Base-by-base conservation (phyloP, 768 basidiomycete genomes). In the Steccherinum ochraceum region DNA sequence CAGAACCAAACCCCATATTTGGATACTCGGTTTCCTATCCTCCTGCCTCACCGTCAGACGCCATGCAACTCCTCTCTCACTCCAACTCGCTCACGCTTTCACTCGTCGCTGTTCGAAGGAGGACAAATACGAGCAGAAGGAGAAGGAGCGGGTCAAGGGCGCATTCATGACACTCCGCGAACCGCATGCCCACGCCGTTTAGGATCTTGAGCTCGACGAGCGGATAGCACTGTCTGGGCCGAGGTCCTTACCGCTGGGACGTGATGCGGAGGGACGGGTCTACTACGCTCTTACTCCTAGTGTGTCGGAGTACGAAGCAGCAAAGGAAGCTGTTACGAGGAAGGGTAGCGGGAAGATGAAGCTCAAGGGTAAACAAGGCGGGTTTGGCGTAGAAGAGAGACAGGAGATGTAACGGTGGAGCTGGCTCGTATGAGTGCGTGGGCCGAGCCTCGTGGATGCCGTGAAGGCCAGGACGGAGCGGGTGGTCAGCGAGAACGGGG, bases 401-500 rank as follows among this genome's bases (percentile, higher is more conserved):
- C 62, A 64, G 19, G 65, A 69, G 25, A 64, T 84, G 63, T 74
- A 64, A 51, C 74, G 77, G 24, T 91, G 89, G 88, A 72, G 80
- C 1, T 89, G 84, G 84, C 84, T 87, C 61, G 59, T 92, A n/a
- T 80, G 77, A 2, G 84, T 89, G 1, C 86, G 80, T 77, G 88
- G 88, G 1, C 78, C 66, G 64, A 75, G 68, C 53, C 79, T 81
- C 0, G 54, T 62, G 19, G 59, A 52, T 12, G 64, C 60, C 7
- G 46, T 49, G 1, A 58, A 57, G 41, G 64, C 58, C 43, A 59
- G 59, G 51, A 56, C 54, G 23, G 46, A 51, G 5, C 45, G 52
- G 19, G 56, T 65, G 4, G 64, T 39, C n/a, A 39, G 69, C 7
- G 52, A 55, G 7, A 56, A 55, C 18, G 74, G 75, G 3, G 69